These are phyloP conservation scores for Ophiostoma populinum DNA, from an alignment of 2,329 filamentous ascomycete genomes.

Conservation along the genomic window DNA sequence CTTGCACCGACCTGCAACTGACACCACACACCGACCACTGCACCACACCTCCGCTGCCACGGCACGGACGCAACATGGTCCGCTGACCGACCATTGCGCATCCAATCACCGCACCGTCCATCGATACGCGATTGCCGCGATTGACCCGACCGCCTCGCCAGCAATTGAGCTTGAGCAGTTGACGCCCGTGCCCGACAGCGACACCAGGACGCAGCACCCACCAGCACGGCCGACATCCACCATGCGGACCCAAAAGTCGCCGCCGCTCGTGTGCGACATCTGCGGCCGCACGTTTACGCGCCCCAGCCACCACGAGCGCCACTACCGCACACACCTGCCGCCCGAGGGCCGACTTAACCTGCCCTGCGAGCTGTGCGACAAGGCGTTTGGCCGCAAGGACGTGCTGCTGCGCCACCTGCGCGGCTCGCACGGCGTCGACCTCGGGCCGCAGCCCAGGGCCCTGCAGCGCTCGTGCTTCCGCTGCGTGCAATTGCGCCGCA, in stretches of 20 bases:
- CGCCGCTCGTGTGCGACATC: constrained; percentile 9
- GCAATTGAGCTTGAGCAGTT: no score
- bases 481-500: constrained; percentile 15
- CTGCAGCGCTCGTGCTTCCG: constrained; percentile 15
- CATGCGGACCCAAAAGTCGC: not conserved
- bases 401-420: constrained; percentile 16
- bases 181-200: no score
- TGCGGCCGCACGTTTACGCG: constrained; percentile 14
- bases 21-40: no score
- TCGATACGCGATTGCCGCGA: no score
- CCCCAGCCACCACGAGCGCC: constrained; percentile 15
- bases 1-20: no score
- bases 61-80: no score
- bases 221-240: not conserved
- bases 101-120: no score
- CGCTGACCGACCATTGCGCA: no score
- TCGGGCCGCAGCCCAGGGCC: constrained; percentile 8
- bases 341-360: constrained; percentile 11
- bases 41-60: no score
- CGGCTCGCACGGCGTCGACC: constrained; percentile 12
- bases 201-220: no score
- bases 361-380: constrained; percentile 13
- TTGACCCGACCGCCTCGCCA: no score
- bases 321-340: constrained; percentile 15
- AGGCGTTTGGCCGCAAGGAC: constrained; percentile 13